Evolutionary conservation across 345 rosid species (phyloP).

Genomic region (Brassica incana): DNA sequence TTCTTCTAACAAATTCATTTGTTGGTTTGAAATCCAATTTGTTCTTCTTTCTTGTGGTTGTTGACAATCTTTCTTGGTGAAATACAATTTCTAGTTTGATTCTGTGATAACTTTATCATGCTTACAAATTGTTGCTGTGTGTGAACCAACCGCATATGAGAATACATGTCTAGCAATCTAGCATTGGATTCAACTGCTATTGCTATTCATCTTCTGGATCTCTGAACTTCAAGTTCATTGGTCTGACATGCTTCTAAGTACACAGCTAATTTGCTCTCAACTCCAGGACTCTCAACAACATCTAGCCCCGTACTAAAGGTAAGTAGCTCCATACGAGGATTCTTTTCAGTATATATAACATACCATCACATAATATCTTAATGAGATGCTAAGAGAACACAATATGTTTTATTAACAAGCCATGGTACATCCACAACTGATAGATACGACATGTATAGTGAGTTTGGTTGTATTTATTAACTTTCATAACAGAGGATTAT

Average conservation of each 20-base stretch:
- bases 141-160: background rate
- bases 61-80: constrained; percentile 52
- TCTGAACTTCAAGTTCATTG: constrained; percentile 43
- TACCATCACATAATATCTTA: background rate
- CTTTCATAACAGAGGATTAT: constrained; percentile 9
- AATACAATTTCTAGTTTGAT: background rate
- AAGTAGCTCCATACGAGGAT: constrained; percentile 15
- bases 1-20: constrained; percentile 34
- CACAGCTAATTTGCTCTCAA: constrained; percentile 23
- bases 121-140: background rate
- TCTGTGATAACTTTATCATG: background rate
- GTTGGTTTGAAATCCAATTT: constrained; percentile 31
- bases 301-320: constrained; percentile 10
- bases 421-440: constrained; percentile 20
- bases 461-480: background rate
- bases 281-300: constrained; percentile 17
- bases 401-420: constrained; percentile 27
- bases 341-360: background rate
- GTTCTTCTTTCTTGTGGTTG: constrained; percentile 37
- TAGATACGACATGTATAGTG: constrained; percentile 2
- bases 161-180: background rate
- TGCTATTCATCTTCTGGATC: constrained; percentile 39
- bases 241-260: background rate
- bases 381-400: background rate
- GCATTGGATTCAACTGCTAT: background rate